Percentiles rank a stretch among this genome's conserved stretches.
phyloP scores from a whole-genome alignment of 306 rosid genomes.

The Acacia acuminata region DNA sequence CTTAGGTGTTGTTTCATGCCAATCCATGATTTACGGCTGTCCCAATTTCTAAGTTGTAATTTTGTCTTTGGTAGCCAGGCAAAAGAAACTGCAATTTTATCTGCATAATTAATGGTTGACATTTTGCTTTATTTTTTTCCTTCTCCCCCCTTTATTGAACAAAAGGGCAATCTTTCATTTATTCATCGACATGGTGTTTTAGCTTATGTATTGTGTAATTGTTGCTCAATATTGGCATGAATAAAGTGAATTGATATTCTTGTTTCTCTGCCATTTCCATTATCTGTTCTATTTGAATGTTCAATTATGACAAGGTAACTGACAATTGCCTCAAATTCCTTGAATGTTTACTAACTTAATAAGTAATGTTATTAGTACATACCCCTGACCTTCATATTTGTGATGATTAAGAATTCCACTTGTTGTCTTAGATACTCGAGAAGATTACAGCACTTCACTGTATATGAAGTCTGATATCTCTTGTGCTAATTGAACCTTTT shows the following conservation, averaged over 20 bases:
- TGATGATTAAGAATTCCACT: neutral
- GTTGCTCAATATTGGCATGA: neutral
- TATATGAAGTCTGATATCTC: conserved; percentile 1
- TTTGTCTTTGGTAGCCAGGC: neutral
- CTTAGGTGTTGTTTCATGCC: conserved; percentile 17
- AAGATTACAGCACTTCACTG: conserved; percentile 2
- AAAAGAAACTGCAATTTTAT: conserved; percentile 9
- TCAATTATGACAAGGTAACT: neutral
- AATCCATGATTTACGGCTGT: neutral
- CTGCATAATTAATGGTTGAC: conserved; percentile 5
- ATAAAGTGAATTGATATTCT: neutral
- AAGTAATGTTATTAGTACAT: neutral
- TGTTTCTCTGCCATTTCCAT: neutral
- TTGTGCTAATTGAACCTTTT: conserved; percentile 3
- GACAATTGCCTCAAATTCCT: neutral
- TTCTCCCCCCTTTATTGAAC: neutral
- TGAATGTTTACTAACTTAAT: neutral
- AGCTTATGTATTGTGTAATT: neutral
- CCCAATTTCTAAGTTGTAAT: neutral
- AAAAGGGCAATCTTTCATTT: neutral
- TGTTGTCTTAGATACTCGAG: conserved; percentile 1
- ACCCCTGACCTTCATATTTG: neutral
- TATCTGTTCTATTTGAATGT: neutral
- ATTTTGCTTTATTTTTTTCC: conserved; percentile 13
- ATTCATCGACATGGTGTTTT: neutral